Base-by-base conservation (phyloP, 2,329 filamentous ascomycete genomes). In the Truncatella angustata region DNA sequence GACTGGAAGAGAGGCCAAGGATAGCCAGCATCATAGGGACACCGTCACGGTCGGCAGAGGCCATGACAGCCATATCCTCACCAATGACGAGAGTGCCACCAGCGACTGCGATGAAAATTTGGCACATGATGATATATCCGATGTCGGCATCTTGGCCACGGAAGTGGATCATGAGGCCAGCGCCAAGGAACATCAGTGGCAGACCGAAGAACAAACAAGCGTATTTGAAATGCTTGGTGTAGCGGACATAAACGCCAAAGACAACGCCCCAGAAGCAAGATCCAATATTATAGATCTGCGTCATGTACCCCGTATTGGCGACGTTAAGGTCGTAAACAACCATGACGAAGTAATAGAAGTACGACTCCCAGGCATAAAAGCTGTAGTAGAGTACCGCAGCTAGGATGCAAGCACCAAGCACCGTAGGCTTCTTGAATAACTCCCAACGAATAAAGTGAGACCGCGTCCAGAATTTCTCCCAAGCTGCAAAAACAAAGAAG, bases 81-180 rank as follows among this genome's bases (percentile, higher is more conserved):
- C 76, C 75, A 34, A 86, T 77, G 40, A 86, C 81, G 11, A 85
- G 69, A 2, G 80, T 71, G 1, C 82, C 83, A 2, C 81, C 82
- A 3, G 80, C 80, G 21, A 84, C 76, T 3, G 82, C 81, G 50
- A 86, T 75, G 55, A 86, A 78, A 48, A 87, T 76, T 63, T 87
- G 83, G 11, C 78, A 81, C 69, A 82, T 80, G 60, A 86, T 65
- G 2, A 86, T 71, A 62, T 79, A 79, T 2, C 79, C 72, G 28
- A 83, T 72, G 18, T 73, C 73, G 51, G 69, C 70, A 26, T 74
- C 67, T 35, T 81, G 74, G 53, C 75, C 72, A 21, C 82, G 80
- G 71, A 81, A 85, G 28, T 80, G 63, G 55, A 85, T 77, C 81
- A 86, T 83, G 16, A 86, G 69, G 2, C 79, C 73, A 4, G 81